Percentiles rank a stretch among this genome's conserved stretches.
Evolutionary conservation across 345 rosid genomes (phyloP).

Genomic region (Hypericum perforatum): DNA sequence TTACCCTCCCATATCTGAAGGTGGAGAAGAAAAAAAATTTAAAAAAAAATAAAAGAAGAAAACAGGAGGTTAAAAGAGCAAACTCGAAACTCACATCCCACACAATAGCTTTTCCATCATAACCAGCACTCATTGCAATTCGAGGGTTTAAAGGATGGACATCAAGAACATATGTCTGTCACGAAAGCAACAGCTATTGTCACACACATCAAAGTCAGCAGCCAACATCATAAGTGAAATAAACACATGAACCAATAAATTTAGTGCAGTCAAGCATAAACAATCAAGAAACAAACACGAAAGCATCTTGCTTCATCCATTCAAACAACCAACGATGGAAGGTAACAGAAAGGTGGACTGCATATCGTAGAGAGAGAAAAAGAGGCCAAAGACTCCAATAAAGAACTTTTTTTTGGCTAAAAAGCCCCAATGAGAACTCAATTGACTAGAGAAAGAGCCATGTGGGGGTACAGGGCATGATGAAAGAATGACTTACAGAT

Average conservation of each 20-base stretch:
- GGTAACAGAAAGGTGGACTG: too few relatives aligned
- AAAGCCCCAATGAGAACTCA: too few relatives aligned
- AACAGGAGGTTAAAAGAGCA: conserved; percentile 9
- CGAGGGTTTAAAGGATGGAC: conserved; percentile 98
- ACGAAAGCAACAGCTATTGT: conserved; percentile 18
- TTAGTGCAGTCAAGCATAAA: too few relatives aligned
- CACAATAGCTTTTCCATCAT: conserved; percentile 88
- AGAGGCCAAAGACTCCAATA: too few relatives aligned
- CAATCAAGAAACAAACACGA: too few relatives aligned
- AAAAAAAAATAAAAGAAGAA: conserved; percentile 12
- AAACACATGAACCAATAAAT: background rate
- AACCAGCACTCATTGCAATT: conserved; percentile 99
- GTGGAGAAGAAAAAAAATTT: conserved; percentile 17
- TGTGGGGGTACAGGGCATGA: background rate
- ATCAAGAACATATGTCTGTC: conserved; percentile 96
- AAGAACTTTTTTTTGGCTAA: too few relatives aligned
- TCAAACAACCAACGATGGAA: too few relatives aligned
- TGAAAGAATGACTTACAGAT: conserved; percentile 53
- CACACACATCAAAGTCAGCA: background rate
- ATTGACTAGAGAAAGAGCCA: background rate
- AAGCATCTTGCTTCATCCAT: too few relatives aligned
- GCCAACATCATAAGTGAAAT: conserved; percentile 2
- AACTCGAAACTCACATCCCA: conserved; percentile 91
- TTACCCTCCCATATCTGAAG: conserved; percentile 95
- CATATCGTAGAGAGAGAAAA: too few relatives aligned